phyloP scores from a whole-genome alignment of 805 yeast species.

The Zygotorulaspora danielsina region DNA sequence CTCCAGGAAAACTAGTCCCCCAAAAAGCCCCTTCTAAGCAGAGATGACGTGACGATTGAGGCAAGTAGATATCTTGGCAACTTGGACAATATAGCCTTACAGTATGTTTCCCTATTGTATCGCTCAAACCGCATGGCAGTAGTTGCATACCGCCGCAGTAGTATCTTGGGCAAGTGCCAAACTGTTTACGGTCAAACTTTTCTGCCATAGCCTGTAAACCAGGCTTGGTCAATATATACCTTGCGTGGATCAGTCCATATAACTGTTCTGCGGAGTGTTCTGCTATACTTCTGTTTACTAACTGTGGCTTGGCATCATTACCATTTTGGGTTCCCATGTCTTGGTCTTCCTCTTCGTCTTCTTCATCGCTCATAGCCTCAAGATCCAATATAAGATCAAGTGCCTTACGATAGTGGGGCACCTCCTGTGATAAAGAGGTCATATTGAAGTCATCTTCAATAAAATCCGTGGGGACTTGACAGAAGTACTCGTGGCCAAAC shows the following conservation, averaged over 20 bases:
- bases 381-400: conserved; percentile 84
- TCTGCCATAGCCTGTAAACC: conserved; percentile 92
- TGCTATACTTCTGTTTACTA: conserved; percentile 55
- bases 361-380: conserved; percentile 47
- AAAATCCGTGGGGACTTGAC: conserved; percentile 86
- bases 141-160: conserved; percentile 86
- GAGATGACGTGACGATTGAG: conserved; percentile 78
- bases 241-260: conserved; percentile 91
- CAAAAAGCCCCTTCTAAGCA: conserved; percentile 95
- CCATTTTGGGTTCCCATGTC: conserved; percentile 17
- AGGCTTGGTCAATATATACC: conserved; percentile 82
- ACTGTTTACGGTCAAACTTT: conserved; percentile 81
- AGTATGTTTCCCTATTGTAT: conserved; percentile 86
- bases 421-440: conserved; percentile 80
- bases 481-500: conserved; percentile 85
- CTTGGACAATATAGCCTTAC: conserved; percentile 92
- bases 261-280: conserved; percentile 89
- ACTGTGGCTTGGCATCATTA: conserved; percentile 35
- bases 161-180: conserved; percentile 89
- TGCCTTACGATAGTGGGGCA: conserved; percentile 89
- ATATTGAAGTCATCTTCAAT: conserved; percentile 95
- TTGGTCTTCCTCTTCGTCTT: conserved; percentile 25
- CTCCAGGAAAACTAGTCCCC: conserved; percentile 93
- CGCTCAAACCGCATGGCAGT: conserved; percentile 88
- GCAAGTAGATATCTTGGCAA: conserved; percentile 86